These are phyloP conservation scores for Spencermartinsiella ligniputridi DNA, from an alignment of 1,139 yeast genomes.

Conservation along the genomic window DNA sequence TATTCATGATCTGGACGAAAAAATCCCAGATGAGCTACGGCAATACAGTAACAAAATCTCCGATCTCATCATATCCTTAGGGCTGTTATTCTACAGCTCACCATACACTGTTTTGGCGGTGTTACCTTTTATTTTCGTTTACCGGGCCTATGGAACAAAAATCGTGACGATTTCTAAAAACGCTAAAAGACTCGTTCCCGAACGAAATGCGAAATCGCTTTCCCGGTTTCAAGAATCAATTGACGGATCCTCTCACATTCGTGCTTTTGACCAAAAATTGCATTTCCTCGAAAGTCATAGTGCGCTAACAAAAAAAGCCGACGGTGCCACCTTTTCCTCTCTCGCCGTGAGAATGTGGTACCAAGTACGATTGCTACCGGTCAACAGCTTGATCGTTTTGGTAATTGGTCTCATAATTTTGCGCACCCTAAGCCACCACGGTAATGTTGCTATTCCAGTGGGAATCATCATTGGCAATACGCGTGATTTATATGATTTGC, in stretches of 20 bases:
- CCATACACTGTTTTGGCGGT: conserved; percentile 26
- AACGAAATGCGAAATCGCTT: conserved; percentile 70
- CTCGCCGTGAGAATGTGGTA: background rate
- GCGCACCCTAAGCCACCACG: background rate
- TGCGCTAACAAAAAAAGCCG: conserved; percentile 57
- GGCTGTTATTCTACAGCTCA: conserved; percentile 40
- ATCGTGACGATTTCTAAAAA: conserved; percentile 75
- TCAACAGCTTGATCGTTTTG: background rate
- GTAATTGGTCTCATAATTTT: background rate
- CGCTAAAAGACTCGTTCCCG: conserved; percentile 69
- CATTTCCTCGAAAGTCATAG: conserved; percentile 53
- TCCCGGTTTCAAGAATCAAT: conserved; percentile 74
- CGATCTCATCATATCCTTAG: conserved; percentile 48
- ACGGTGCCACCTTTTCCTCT: conserved; percentile 42
- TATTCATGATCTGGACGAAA: conserved; percentile 63
- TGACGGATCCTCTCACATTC: conserved; percentile 65
- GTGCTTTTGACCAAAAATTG: conserved; percentile 47
- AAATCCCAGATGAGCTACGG: conserved; percentile 30
- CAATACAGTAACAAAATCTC: conserved; percentile 37
- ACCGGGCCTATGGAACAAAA: conserved; percentile 76
- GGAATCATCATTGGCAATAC: background rate
- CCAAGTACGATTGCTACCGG: background rate
- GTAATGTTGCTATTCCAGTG: background rate
- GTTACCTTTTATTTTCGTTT: conserved; percentile 50
- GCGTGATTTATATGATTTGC: background rate